A percentile compares a stretch with the other conserved stretches of the same genome.
phyloP scores from a whole-genome alignment of 1,139 yeast genomes.

The Sugiyamaella novakii region DNA sequence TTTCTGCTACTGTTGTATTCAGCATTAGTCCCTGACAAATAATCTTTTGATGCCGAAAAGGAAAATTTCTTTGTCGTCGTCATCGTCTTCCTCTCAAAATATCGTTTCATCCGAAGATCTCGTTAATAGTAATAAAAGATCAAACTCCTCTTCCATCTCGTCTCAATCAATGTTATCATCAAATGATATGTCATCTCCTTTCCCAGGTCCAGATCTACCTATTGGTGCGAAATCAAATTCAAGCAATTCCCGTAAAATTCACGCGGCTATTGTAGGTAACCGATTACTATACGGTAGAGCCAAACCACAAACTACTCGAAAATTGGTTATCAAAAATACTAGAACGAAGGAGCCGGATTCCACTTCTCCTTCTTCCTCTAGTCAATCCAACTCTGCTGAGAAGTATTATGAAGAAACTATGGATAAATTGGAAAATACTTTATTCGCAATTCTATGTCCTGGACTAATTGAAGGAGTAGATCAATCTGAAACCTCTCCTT shows the following conservation, averaged over 20 bases:
- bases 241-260: constrained; percentile 6
- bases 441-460: constrained; percentile 30
- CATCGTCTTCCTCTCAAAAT: constrained; percentile 5
- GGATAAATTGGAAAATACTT: constrained; percentile 30
- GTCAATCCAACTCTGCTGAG: constrained; percentile 12
- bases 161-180: constrained; percentile 5
- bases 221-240: constrained; percentile 5
- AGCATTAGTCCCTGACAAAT: too few relatives aligned
- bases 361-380: background rate
- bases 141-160: background rate
- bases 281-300: constrained; percentile 24
- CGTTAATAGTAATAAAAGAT: background rate
- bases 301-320: constrained; percentile 19
- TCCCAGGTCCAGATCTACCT: constrained; percentile 17
- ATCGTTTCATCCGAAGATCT: background rate
- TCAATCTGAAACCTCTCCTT: constrained; percentile 4
- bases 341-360: constrained; percentile 14
- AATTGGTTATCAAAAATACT: constrained; percentile 26
- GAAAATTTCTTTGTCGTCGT: constrained; percentile 10
- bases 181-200: constrained; percentile 5
- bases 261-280: constrained; percentile 25
- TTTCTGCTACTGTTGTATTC: background rate
- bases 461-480: constrained; percentile 11
- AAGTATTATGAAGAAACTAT: constrained; percentile 31
- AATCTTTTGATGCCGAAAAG: constrained; percentile 19